Evolutionary conservation across 495 filamentous ascomycete species (phyloP), one percentile per base, ranked within the genome.

Genomic region (Lepraria neglecta): DNA sequence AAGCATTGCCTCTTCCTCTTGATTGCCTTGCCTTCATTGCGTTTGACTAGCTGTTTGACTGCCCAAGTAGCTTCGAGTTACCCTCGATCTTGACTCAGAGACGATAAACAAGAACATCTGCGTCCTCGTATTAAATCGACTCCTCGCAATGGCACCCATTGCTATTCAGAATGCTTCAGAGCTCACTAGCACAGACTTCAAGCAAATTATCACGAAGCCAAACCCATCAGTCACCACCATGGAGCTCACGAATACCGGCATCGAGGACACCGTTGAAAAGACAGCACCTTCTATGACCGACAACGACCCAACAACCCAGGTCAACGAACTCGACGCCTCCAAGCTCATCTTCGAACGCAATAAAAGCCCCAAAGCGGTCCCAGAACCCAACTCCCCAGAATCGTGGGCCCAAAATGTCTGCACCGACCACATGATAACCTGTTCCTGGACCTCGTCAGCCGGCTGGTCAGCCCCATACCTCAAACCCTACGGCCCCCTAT

Each of bases 401-500:
- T 73, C 78, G 58, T 55, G 73, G 67, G 73, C 75, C 64, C 72
- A 76, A 59, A 76, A 61, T 56, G 30, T 64, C 1, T 59, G 56
- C 30, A 59, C 62, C 10, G 50, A 64, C 27, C 62, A 64, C 78
- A 95, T 95, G 92, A 81, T 95, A 61, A 89, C 85, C 43, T 85
- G 77, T 51, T 72, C 74, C 38, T 96, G 92, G 91, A 85, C 82
- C 19, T 74, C 68, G 6, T 67, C 70, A 43, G 70, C 70, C 17
- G 92, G 92, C 65, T 97, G 92, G 92, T 76, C 78, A 17, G 80
- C 84, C 0, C 92, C 92, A 15, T 80, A 90, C 63, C 76, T 97
- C 47, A 83, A 82, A 66, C 90, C 92, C 1, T 94, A 87, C 72
- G 85, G 87, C 56, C 89, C 90, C 30, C 76, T 97, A 31, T 80